phyloP scores from a whole-genome alignment of 768 basidiomycete genomes.

The Phlegmacium glaucopus region DNA sequence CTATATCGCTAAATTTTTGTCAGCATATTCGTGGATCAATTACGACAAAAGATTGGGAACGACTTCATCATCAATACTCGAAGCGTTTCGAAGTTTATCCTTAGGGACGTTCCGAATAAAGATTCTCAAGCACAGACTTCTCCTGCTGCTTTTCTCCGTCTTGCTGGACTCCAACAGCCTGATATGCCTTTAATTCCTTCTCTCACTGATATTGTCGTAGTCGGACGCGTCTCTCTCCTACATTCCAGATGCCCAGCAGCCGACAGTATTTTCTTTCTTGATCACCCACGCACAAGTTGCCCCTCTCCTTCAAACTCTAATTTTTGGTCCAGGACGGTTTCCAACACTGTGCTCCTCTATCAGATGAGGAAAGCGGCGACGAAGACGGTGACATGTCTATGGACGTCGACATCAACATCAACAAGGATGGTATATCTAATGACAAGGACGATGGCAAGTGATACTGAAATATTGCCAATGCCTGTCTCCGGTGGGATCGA shows the following conservation, averaged over 20 bases:
- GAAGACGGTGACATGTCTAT: constrained; percentile 30
- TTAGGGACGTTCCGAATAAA: not conserved
- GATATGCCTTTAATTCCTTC: not conserved
- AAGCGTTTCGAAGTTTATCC: not conserved
- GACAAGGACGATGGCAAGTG: constrained; percentile 30
- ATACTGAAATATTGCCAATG: constrained; percentile 60
- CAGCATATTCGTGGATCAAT: not conserved
- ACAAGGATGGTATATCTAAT: constrained; percentile 31
- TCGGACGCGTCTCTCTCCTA: not conserved
- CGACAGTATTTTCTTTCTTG: not conserved
- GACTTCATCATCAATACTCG: not conserved
- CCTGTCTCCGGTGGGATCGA: constrained; percentile 58
- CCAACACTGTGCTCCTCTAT: constrained; percentile 14
- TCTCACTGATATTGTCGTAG: not conserved
- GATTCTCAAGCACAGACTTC: not conserved
- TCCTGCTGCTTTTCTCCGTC: not conserved
- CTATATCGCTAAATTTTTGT: not conserved
- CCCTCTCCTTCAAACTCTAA: not conserved
- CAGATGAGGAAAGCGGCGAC: constrained; percentile 31
- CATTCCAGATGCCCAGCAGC: not conserved
- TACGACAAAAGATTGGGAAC: not conserved
- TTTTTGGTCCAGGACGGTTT: not conserved
- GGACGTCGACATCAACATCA: constrained; percentile 38
- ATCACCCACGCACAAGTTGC: not conserved
- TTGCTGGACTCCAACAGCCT: not conserved